Evolutionary conservation across 306 rosid genomes (phyloP), one percentile per base, ranked within the genome.

Genomic region (Cotoneaster glaucophyllus): DNA sequence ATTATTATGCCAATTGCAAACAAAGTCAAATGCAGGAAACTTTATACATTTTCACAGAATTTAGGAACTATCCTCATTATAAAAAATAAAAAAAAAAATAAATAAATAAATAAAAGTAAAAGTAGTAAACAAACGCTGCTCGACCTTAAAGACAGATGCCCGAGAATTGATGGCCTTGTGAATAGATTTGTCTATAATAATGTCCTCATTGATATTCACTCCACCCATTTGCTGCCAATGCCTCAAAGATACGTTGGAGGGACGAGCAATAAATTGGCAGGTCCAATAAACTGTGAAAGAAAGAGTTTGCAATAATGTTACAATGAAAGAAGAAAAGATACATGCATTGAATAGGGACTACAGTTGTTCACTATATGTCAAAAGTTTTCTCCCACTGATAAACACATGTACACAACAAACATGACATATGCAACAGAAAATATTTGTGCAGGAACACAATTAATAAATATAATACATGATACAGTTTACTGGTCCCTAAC

Each of bases 211-310:
- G 82, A 92, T 92, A 58, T 78, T 88, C 77, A 95, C 89, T 77
- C 98, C 98, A 63, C 96, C 95, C 98, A 92, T 90, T 86, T 80
- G 87, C 85, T 92, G 88, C 98, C 98, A 95, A 82, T 90, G 97
- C 88, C 82, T 92, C 81, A 92, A 70, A 21, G 98, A 95, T 34
- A 81, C 69, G 61, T 95, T 95, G 24, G 97, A 95, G 39, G 96
- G 84, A 39, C 92, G 96, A 67, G 96, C 98, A 63, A 95, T 88
- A 77, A 84, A 89, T 74, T 95, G 97, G 87, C 98, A 95, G 83
- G 92, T 95, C 98, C 98, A 95, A 85, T 88, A 89, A 83, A 92
- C 98, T 95, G 84, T 44, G 75, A 78, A 81, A 70, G 32, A 72
- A 54, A 52, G 48, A 68, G 71, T 24, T 71, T 28, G 19, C 15